phyloP scores from a whole-genome alignment of 2,329 filamentous ascomycete genomes.

The Ophiostoma populinum region DNA sequence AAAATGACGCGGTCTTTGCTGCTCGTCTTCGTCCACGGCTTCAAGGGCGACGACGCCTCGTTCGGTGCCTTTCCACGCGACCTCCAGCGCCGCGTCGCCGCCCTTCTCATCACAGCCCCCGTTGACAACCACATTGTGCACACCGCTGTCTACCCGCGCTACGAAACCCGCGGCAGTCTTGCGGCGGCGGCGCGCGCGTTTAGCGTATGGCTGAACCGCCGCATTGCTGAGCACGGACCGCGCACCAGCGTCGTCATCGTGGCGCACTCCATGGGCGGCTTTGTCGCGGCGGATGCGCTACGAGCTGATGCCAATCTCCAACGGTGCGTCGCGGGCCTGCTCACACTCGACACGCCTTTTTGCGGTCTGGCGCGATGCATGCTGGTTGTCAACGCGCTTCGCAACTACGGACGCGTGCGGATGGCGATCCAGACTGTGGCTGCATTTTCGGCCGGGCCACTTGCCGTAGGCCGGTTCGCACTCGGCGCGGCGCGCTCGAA shows the following conservation, averaged over 20 bases:
- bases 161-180: constrained; percentile 55
- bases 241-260: constrained; percentile 63
- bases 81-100: constrained; percentile 22
- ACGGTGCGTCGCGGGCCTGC: constrained; percentile 34
- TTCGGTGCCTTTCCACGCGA: constrained; percentile 46
- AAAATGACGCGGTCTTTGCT: constrained; percentile 38
- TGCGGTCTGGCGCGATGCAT: constrained; percentile 44
- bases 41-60: constrained; percentile 56
- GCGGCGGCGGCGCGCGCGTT: constrained; percentile 28
- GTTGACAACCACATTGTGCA: constrained; percentile 22
- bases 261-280: constrained; percentile 75
- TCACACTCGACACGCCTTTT: constrained; percentile 77
- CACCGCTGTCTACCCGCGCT: constrained; percentile 50
- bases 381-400: constrained; percentile 44
- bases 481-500: not conserved
- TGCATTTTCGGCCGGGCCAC: constrained; percentile 31
- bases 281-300: constrained; percentile 69
- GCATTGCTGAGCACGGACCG: too few species aligned
- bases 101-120: too few species aligned
- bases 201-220: too few species aligned
- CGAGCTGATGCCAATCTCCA: too few species aligned
- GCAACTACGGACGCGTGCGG: too few species aligned
- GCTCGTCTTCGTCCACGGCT: constrained; percentile 60
- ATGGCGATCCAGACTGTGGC: constrained; percentile 38
- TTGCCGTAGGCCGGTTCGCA: constrained; percentile 17